Percentiles rank a stretch among this genome's conserved stretches.
These are phyloP conservation scores for Dendrobium chrysotoxum DNA, from an alignment of 106 monocot genomes.

Conservation along the genomic window DNA sequence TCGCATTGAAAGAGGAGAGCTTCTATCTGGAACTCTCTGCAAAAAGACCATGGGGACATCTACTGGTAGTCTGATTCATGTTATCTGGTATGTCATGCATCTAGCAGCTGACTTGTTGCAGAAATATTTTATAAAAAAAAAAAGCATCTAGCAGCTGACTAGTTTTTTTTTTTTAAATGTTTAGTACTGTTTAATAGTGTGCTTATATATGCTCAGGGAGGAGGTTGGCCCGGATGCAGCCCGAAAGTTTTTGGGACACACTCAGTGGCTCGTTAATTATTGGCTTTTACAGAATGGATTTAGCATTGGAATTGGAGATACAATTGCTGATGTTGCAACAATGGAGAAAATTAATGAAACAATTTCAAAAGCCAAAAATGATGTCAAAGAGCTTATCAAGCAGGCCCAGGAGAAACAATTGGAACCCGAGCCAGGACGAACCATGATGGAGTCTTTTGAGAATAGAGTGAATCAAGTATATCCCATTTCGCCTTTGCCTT, in stretches of 20 bases:
- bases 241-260: slow-evolving; percentile 94
- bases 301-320: slow-evolving; percentile 98
- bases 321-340: slow-evolving; percentile 93
- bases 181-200: slow-evolving; percentile 3
- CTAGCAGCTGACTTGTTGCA: background rate
- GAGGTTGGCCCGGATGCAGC: slow-evolving; percentile 99
- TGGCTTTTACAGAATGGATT: slow-evolving; percentile 95
- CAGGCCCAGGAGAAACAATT: slow-evolving; percentile 70
- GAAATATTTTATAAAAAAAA: too few relatives aligned
- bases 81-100: slow-evolving; percentile 60
- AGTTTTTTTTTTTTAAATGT: background rate
- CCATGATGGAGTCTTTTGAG: slow-evolving; percentile 98
- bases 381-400: slow-evolving; percentile 93
- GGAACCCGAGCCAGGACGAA: slow-evolving; percentile 91
- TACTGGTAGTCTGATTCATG: slow-evolving; percentile 90
- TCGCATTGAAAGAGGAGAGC: slow-evolving; percentile 88
- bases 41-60: slow-evolving; percentile 90
- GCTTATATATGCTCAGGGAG: slow-evolving; percentile 54
- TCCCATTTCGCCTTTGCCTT: background rate
- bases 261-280: slow-evolving; percentile 99
- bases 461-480: slow-evolving; percentile 92
- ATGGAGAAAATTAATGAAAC: slow-evolving; percentile 99
- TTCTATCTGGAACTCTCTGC: slow-evolving; percentile 89
- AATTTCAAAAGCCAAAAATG: slow-evolving; percentile 86
- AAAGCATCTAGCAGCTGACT: background rate